A percentile compares a stretch with the other conserved stretches of the same genome.
phyloP scores from a whole-genome alignment of 768 basidiomycete species.

The Cystofilobasidium ferigula region DNA sequence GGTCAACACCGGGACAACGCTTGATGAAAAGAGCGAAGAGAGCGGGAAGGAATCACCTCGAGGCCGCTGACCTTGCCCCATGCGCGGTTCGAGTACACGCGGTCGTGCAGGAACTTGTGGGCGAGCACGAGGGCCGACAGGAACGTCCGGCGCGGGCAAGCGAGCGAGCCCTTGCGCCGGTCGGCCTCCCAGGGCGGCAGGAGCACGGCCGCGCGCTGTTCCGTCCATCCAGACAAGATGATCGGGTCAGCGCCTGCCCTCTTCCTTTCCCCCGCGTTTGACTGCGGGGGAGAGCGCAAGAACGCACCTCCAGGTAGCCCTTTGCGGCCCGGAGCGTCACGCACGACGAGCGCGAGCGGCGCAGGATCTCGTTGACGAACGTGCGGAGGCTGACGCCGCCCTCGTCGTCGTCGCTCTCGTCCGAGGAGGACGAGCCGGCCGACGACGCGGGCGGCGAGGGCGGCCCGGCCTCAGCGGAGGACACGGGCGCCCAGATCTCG shows the following conservation, averaged over 20 bases:
- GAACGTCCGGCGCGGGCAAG: slow-evolving; percentile 81
- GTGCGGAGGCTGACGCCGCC: slow-evolving; percentile 47
- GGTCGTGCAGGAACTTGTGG: slow-evolving; percentile 84
- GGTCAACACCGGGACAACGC: background rate
- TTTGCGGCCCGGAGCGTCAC: slow-evolving; percentile 69
- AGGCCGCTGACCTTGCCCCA: slow-evolving; percentile 93
- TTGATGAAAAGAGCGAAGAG: background rate
- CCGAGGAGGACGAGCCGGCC: background rate
- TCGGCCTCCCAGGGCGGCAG: background rate
- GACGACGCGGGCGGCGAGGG: slow-evolving; percentile 2
- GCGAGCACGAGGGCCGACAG: slow-evolving; percentile 78
- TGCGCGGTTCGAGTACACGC: slow-evolving; percentile 82
- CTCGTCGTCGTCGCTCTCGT: slow-evolving; percentile 10
- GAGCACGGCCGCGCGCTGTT: slow-evolving; percentile 13
- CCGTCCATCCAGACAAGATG: too few relatives aligned
- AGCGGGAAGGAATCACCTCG: slow-evolving; percentile 41
- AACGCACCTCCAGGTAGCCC: slow-evolving; percentile 34
- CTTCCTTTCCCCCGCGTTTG: too few relatives aligned
- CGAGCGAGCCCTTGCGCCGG: slow-evolving; percentile 37
- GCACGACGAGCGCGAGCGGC: slow-evolving; percentile 73
- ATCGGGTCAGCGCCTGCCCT: too few relatives aligned
- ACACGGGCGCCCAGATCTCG: slow-evolving; percentile 10
- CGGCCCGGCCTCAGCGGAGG: background rate
- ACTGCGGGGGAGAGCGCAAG: slow-evolving; percentile 53
- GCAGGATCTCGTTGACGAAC: slow-evolving; percentile 80